Evolutionary conservation across 306 rosid species (phyloP).

Genomic region (Trichosanthes truncata): DNA sequence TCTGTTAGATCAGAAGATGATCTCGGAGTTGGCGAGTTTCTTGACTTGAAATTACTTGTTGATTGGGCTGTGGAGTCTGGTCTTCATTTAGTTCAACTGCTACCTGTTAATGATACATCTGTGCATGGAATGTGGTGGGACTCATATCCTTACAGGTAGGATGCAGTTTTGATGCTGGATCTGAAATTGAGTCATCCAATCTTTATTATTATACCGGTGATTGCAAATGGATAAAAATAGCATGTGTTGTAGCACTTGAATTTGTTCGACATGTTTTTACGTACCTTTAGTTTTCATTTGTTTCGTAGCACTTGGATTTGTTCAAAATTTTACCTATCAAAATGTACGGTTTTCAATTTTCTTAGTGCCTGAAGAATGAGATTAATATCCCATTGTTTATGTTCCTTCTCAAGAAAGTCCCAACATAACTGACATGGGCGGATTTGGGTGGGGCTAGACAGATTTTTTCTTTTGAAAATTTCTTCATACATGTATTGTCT

Average conservation of each 20-base stretch:
- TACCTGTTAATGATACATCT: slow-evolving; percentile 94
- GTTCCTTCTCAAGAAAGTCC: background rate
- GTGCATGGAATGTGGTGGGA: slow-evolving; percentile 98
- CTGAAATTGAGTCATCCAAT: background rate
- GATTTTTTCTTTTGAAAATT: background rate
- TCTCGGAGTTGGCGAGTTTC: slow-evolving; percentile 98
- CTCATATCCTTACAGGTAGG: slow-evolving; percentile 96
- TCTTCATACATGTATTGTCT: background rate
- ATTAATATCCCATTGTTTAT: background rate
- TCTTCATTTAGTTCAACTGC: slow-evolving; percentile 86
- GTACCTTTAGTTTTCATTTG: background rate
- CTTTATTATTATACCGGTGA: background rate
- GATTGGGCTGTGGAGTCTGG: slow-evolving; percentile 94
- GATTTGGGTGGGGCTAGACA: background rate
- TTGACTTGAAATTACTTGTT: slow-evolving; percentile 81
- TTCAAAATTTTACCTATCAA: background rate
- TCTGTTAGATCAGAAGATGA: slow-evolving; percentile 81
- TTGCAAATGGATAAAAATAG: background rate
- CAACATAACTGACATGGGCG: background rate
- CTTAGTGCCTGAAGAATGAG: background rate
- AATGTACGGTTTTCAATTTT: background rate
- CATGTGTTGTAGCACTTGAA: background rate
- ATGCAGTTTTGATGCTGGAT: background rate
- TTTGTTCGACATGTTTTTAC: background rate
- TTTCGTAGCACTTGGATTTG: background rate